Conservation (phyloP, 1,139 yeast genomes). For the Saccharomyces uvarum region DNA sequence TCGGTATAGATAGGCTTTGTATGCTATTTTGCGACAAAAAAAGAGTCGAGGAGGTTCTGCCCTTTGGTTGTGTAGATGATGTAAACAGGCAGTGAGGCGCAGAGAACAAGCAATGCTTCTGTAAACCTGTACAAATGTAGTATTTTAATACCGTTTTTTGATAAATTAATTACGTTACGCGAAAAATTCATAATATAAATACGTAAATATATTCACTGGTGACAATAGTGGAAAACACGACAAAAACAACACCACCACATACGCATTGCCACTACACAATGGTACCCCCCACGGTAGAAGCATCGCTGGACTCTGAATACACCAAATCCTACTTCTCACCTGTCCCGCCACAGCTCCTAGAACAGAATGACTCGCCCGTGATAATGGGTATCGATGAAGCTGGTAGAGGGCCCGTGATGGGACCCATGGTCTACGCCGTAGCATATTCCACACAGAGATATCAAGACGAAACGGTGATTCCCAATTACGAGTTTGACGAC, state of each 20-base stretch:
- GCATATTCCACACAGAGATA: constrained; percentile 63
- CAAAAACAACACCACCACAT: not conserved
- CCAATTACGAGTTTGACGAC: constrained; percentile 76
- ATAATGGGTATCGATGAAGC: constrained; percentile 95
- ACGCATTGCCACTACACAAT: not conserved
- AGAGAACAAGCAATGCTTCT: not conserved
- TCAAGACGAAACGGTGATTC: constrained; percentile 42
- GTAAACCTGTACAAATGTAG: constrained; percentile 1
- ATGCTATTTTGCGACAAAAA: constrained; percentile 63
- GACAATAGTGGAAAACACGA: not conserved
- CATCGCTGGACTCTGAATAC: constrained; percentile 19
- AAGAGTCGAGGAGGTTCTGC: constrained; percentile 71
- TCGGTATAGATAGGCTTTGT: constrained; percentile 82
- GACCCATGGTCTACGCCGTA: constrained; percentile 95
- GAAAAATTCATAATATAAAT: not conserved
- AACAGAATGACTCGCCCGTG: constrained; percentile 24
- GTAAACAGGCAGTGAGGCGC: constrained; percentile 46
- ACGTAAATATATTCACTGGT: not conserved
- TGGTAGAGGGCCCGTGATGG: constrained; percentile 93
- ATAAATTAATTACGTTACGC: not conserved
- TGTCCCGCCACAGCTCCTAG: constrained; percentile 28
- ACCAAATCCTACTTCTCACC: constrained; percentile 34
- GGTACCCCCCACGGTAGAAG: constrained; percentile 28
- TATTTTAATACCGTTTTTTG: not conserved
- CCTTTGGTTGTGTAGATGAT: constrained; percentile 76